These are phyloP conservation scores for Clitocybe nebularis DNA, from an alignment of 1,284 basidiomycete genomes.

Conservation along the genomic window DNA sequence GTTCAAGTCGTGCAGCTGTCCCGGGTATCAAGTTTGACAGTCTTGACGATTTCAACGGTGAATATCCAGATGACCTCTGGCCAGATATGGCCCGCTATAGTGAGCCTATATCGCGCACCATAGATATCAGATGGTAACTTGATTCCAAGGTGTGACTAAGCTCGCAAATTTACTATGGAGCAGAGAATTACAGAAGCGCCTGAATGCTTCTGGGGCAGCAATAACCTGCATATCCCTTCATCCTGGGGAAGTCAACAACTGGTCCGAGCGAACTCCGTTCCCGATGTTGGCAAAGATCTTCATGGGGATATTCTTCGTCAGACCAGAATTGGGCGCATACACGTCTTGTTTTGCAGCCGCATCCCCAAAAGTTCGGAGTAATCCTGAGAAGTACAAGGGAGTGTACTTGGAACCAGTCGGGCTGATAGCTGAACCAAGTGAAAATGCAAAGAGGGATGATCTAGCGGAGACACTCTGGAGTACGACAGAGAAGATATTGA, in stretches of 20 bases:
- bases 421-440: constrained; percentile 22
- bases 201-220: constrained; percentile 20
- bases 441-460: constrained; percentile 28
- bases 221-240: constrained; percentile 28
- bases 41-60: constrained; percentile 36
- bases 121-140: not conserved
- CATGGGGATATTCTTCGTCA: constrained; percentile 29
- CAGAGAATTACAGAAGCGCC: constrained; percentile 34
- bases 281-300: constrained; percentile 24
- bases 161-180: constrained; percentile 36
- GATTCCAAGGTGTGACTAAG: constrained; percentile 33
- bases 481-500: constrained; percentile 30
- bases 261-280: constrained; percentile 21
- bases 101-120: constrained; percentile 18
- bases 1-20: constrained; percentile 12
- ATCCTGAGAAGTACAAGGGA: constrained; percentile 40
- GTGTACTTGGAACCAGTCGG: constrained; percentile 40
- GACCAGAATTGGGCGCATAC: constrained; percentile 37
- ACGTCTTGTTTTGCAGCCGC: constrained; percentile 45
- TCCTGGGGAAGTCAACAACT: constrained; percentile 40
- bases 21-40: constrained; percentile 28
- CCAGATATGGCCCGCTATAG: constrained; percentile 33
- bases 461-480: constrained; percentile 42
- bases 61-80: constrained; percentile 24
- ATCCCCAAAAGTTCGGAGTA: constrained; percentile 30